Evolutionary conservation across 305 asterid genomes (phyloP).

Genomic region (Petunia hybrid): DNA sequence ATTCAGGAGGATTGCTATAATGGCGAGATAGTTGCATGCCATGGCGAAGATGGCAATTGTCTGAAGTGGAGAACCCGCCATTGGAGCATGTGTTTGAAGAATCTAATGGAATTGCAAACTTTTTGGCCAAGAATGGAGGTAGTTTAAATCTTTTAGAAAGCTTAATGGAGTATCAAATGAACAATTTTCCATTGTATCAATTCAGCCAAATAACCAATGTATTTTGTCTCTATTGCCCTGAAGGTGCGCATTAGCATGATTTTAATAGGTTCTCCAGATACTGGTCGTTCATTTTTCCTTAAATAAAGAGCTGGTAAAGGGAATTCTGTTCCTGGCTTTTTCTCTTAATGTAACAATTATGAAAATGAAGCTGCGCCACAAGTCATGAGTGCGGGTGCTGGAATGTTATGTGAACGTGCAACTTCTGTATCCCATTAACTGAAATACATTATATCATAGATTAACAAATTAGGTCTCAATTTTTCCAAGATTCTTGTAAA

Average conservation of each 20-base stretch:
- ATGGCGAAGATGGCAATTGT: too few relatives aligned
- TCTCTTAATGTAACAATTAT: neutral
- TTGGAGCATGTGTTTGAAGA: too few relatives aligned
- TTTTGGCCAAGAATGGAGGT: too few relatives aligned
- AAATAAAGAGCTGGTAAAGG: constrained; percentile 26
- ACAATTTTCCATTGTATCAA: neutral
- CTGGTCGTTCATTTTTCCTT: neutral
- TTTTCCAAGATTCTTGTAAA: neutral
- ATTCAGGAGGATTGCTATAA: too few relatives aligned
- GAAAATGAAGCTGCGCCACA: neutral
- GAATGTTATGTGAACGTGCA: neutral
- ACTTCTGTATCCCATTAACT: constrained; percentile 15
- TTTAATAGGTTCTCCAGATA: neutral
- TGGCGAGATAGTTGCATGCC: too few relatives aligned
- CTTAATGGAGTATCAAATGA: neutral
- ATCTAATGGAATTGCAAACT: too few relatives aligned
- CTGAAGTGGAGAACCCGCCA: too few relatives aligned
- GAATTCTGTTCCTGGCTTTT: neutral
- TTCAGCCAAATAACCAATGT: neutral
- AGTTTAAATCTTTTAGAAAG: too few relatives aligned
- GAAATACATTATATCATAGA: constrained; percentile 2
- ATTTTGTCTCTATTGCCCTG: neutral
- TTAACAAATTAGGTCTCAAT: constrained; percentile 21
- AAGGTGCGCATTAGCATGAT: neutral
- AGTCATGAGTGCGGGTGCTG: neutral